Evolutionary conservation across 345 rosid species (phyloP).

Genomic region (Raphanus sativus): DNA sequence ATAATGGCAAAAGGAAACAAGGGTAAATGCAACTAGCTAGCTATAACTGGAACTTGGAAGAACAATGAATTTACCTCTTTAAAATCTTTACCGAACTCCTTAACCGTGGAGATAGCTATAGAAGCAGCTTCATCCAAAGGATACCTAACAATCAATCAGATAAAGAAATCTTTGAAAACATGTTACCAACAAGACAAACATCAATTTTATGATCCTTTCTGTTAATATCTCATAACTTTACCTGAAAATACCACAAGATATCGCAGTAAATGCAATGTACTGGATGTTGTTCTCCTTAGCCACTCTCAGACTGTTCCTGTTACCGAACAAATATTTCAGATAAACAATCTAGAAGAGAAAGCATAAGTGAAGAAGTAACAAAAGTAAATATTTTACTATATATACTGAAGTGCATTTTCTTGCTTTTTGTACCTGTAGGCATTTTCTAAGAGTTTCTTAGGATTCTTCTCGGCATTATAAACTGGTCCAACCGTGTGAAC

Average conservation of each 20-base stretch:
- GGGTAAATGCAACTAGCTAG: background rate
- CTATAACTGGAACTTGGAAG: background rate
- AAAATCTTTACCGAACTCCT: conserved; percentile 58
- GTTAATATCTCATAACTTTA: conserved; percentile 29
- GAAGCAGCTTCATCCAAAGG: conserved; percentile 81
- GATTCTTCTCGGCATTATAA: conserved; percentile 50
- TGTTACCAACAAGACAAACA: background rate
- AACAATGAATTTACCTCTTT: conserved; percentile 62
- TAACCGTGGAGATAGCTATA: conserved; percentile 65
- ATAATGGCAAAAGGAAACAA: background rate
- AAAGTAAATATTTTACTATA: background rate
- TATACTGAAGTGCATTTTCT: background rate
- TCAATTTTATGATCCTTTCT: background rate
- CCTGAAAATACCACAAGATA: conserved; percentile 77
- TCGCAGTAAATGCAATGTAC: conserved; percentile 78
- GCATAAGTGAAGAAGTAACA: background rate
- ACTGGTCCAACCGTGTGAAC: conserved; percentile 87
- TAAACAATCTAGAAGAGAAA: conserved; percentile 3
- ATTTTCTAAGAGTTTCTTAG: conserved; percentile 49
- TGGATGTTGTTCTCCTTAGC: conserved; percentile 64
- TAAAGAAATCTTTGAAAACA: background rate
- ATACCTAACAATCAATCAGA: conserved; percentile 45
- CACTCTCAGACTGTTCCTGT: conserved; percentile 65
- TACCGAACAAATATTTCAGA: background rate
- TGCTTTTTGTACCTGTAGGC: conserved; percentile 58